A percentile compares a stretch with the other conserved stretches of the same genome.
Evolutionary conservation across 1,139 yeast species (phyloP).

Genomic region (Pichia sp.): DNA sequence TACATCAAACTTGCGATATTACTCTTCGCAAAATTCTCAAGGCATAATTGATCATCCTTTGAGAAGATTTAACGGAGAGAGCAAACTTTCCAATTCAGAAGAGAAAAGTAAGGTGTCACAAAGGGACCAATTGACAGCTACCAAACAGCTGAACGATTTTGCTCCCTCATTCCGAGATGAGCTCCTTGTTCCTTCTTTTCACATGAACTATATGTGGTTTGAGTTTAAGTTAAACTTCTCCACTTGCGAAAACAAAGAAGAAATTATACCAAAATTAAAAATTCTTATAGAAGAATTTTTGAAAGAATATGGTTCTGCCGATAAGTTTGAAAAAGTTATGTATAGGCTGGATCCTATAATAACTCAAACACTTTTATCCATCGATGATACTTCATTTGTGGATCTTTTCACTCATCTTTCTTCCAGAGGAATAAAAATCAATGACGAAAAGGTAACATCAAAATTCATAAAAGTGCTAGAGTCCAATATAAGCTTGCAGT

Average conservation of each 20-base stretch:
- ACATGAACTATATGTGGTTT: neutral
- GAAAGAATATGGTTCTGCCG: neutral
- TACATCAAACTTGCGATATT: neutral
- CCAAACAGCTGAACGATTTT: neutral
- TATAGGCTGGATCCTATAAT: slow-evolving; percentile 3
- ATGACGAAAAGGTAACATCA: neutral
- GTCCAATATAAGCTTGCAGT: neutral
- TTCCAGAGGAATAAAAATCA: neutral
- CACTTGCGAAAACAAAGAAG: neutral
- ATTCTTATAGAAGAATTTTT: neutral
- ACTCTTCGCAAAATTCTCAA: neutral
- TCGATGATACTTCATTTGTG: slow-evolving; percentile 3
- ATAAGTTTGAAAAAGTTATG: slow-evolving; percentile 5
- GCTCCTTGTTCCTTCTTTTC: slow-evolving; percentile 2
- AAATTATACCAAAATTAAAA: neutral
- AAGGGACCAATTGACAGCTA: neutral
- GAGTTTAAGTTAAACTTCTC: neutral
- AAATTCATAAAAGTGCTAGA: neutral
- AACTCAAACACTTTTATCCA: neutral
- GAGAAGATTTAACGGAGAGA: neutral
- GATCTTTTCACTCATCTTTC: slow-evolving; percentile 5
- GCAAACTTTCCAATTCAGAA: neutral
- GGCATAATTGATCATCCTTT: neutral
- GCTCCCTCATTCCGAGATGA: neutral
- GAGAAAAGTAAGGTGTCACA: neutral